Conservation (phyloP, 345 rosid species). For the Citrus hindsii region DNA sequence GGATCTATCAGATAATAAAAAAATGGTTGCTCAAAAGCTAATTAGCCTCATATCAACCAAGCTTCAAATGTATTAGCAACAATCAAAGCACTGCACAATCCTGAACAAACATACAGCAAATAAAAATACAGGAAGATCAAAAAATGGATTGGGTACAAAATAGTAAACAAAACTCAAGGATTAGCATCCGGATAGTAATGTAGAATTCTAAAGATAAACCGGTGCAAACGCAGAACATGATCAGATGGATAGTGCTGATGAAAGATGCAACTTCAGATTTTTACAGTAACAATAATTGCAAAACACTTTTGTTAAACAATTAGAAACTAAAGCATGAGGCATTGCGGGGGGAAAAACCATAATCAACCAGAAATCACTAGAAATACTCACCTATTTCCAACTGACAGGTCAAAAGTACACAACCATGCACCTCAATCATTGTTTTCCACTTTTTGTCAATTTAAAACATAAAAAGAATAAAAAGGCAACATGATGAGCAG, state of each 20-base stretch:
- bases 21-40: not conserved
- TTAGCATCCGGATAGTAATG: not conserved
- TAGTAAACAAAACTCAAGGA: not conserved
- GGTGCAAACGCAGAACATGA: not conserved
- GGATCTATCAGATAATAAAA: not conserved
- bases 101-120: not conserved
- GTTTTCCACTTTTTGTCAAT: slow-evolving; percentile 14
- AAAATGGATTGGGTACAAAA: not conserved
- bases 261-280: not conserved
- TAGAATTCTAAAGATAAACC: not conserved
- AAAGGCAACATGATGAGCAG: not conserved
- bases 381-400: not conserved
- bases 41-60: not conserved
- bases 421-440: slow-evolving; percentile 27
- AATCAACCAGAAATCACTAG: slow-evolving; percentile 2
- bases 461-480: slow-evolving; percentile 1
- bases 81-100: not conserved
- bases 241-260: not conserved
- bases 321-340: not conserved
- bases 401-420: slow-evolving; percentile 16
- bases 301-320: not conserved
- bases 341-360: not conserved
- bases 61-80: not conserved
- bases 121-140: not conserved
- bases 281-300: not conserved